Evolutionary conservation across 768 basidiomycete species (phyloP).

Genomic region (Russula sp.): DNA sequence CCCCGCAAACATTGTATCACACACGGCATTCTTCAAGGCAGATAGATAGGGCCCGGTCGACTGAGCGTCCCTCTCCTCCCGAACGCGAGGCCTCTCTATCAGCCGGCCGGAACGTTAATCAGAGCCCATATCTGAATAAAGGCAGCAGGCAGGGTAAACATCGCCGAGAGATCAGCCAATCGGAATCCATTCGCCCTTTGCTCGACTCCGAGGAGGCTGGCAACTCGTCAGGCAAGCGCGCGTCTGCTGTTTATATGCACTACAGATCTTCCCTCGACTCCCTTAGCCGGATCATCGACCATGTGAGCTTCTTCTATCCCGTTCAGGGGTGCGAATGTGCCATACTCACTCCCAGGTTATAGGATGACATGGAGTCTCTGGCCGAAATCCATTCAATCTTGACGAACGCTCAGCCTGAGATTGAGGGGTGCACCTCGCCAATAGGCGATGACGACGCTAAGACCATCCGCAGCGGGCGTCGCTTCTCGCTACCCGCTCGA

Average conservation of each 20-base stretch:
- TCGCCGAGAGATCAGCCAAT: conserved; percentile 35
- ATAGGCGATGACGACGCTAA: conserved; percentile 17
- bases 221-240: conserved; percentile 13
- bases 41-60: conserved; percentile 11
- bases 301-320: conserved; percentile 41
- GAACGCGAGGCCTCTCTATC: conserved; percentile 18
- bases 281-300: conserved; percentile 71
- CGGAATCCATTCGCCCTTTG: conserved; percentile 54
- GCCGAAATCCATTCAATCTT: conserved; percentile 70
- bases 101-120: conserved; percentile 40
- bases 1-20: conserved; percentile 74
- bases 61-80: not conserved
- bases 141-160: conserved; percentile 36
- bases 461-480: conserved; percentile 25
- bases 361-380: conserved; percentile 75
- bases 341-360: conserved; percentile 10
- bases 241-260: conserved; percentile 53
- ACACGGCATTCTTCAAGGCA: conserved; percentile 46
- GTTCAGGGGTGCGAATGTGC: conserved; percentile 7
- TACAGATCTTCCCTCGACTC: conserved; percentile 79
- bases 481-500: conserved; percentile 54
- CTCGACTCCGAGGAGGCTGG: conserved; percentile 29
- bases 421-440: conserved; percentile 18
- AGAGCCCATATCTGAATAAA: conserved; percentile 41
- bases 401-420: conserved; percentile 28